phyloP scores from a whole-genome alignment of 805 yeast species.

The Yarrowia alimentaria region DNA sequence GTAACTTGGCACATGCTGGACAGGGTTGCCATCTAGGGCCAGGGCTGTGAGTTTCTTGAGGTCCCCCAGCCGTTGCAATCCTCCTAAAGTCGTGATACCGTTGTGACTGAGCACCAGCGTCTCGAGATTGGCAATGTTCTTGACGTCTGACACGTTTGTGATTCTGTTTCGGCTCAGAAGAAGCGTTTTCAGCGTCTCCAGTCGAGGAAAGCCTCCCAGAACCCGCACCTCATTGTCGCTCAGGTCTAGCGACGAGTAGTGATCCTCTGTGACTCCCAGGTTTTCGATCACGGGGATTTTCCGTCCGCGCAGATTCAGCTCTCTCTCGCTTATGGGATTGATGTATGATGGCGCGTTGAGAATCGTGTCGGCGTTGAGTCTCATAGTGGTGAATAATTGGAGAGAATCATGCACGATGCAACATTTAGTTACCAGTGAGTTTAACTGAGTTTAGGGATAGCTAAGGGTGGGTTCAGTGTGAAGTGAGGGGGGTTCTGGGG shows the following conservation, averaged over 20 bases:
- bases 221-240: constrained; percentile 68
- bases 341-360: constrained; percentile 52
- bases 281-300: constrained; percentile 48
- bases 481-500: too few relatives aligned
- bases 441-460: too few relatives aligned
- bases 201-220: constrained; percentile 51
- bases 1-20: constrained; percentile 52
- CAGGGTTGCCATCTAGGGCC: constrained; percentile 58
- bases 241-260: constrained; percentile 61
- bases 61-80: constrained; percentile 44
- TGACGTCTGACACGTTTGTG: constrained; percentile 40
- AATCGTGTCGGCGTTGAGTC: constrained; percentile 52
- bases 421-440: too few relatives aligned
- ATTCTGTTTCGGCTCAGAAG: constrained; percentile 66
- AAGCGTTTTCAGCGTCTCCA: constrained; percentile 49
- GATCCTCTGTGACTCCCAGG: constrained; percentile 45
- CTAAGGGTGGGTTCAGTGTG: too few relatives aligned
- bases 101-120: constrained; percentile 55
- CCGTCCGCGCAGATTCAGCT: constrained; percentile 43
- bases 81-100: constrained; percentile 47
- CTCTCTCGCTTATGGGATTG: constrained; percentile 46
- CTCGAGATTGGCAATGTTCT: constrained; percentile 49
- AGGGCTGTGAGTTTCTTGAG: constrained; percentile 50
- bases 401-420: too few relatives aligned
- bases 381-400: too few relatives aligned